These are phyloP conservation scores for Phialophora verrucosa DNA, from an alignment of 2,329 filamentous ascomycete species.

Conservation along the genomic window DNA sequence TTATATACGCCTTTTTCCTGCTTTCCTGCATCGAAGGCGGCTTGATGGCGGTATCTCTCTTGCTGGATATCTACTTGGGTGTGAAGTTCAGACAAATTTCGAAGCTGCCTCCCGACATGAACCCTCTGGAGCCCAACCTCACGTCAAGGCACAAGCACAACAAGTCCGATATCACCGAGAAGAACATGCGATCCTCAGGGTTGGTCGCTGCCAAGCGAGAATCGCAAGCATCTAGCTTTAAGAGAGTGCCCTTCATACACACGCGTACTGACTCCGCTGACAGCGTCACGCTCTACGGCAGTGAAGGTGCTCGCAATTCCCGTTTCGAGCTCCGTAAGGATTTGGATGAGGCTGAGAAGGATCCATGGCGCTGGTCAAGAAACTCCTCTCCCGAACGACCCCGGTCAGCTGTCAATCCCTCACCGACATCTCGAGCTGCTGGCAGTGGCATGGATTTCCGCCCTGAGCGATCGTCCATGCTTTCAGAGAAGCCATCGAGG, in stretches of 20 bases:
- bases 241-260: slow-evolving; percentile 76
- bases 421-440: slow-evolving; percentile 36
- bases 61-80: slow-evolving; percentile 75
- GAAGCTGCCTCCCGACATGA: slow-evolving; percentile 88
- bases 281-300: slow-evolving; percentile 46
- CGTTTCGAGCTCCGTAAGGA: slow-evolving; percentile 37
- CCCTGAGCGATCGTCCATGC: slow-evolving; percentile 35
- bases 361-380: slow-evolving; percentile 39
- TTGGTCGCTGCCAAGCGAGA: slow-evolving; percentile 47
- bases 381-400: slow-evolving; percentile 43
- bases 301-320: slow-evolving; percentile 36
- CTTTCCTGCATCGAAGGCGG: slow-evolving; percentile 67
- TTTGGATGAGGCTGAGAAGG: slow-evolving; percentile 34
- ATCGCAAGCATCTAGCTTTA: slow-evolving; percentile 26
- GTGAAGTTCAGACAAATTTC: slow-evolving; percentile 82
- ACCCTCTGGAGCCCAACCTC: slow-evolving; percentile 80
- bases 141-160: slow-evolving; percentile 83
- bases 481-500: slow-evolving; percentile 26
- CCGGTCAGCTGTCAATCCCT: slow-evolving; percentile 42
- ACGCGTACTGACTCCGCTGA: slow-evolving; percentile 70
- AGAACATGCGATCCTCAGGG: slow-evolving; percentile 63
- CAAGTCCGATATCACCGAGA: slow-evolving; percentile 64
- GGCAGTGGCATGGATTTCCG: slow-evolving; percentile 38
- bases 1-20: slow-evolving; percentile 72
- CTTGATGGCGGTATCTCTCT: slow-evolving; percentile 73